Conservation (phyloP, 257 asterid genomes). For the Paraleonurus japonicus region DNA sequence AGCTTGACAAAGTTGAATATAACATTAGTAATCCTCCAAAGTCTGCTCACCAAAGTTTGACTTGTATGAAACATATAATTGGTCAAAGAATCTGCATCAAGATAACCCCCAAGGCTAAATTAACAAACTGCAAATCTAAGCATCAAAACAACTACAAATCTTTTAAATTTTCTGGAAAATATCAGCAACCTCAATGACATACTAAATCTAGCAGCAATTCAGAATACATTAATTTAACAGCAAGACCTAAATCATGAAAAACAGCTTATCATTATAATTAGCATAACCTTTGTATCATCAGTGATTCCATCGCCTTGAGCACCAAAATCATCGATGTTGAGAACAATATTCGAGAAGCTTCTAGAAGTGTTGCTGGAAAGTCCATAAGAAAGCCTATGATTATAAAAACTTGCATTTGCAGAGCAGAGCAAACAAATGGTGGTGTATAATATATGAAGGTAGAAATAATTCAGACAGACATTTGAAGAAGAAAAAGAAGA, state of each 20-base stretch:
- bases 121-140: background rate
- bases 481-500: constrained; percentile 20
- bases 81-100: background rate
- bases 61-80: background rate
- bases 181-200: background rate
- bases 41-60: background rate
- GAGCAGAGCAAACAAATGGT: constrained; percentile 20
- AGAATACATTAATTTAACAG: background rate
- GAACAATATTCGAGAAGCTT: background rate
- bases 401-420: constrained; percentile 29
- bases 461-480: background rate
- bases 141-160: background rate
- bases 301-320: constrained; percentile 63
- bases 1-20: background rate
- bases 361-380: constrained; percentile 29
- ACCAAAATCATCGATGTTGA: constrained; percentile 54
- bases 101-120: background rate
- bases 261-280: background rate
- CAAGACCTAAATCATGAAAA: background rate
- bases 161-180: background rate
- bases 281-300: constrained; percentile 53
- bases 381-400: constrained; percentile 37
- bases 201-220: too few relatives aligned
- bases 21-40: too few relatives aligned
- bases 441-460: constrained; percentile 6